Evolutionary conservation across 305 asterid genomes (phyloP), one percentile per base, ranked within the genome.

Genomic region (Fraxinus sp.): DNA sequence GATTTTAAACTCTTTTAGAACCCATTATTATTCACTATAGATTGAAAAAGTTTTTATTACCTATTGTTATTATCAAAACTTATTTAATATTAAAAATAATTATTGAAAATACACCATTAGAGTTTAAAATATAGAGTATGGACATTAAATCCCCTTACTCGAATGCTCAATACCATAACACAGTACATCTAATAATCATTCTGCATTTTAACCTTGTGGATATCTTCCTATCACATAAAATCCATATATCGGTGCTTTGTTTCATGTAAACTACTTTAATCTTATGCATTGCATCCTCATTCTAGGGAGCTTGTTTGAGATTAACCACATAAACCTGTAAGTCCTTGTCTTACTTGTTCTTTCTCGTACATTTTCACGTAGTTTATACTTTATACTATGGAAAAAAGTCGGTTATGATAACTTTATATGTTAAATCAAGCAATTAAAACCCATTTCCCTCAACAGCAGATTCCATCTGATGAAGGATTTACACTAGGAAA

Each of bases 401-500:
- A 28, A 35, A 77, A 22, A 46, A 28, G 9, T 44, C 13, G 30
- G 71, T 28, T 1, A 13, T 13, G 13, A 14, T 46, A 49, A 20
- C 64, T 75, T 75, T 30, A 24, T 30, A 75, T 20, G 24, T 75
- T 64, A 75, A 75, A 52, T 41, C 20, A 30, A 24, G 70, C 39
- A 46, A 41, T 26, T 26, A 57, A 64, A 26, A 9, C 30, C 33
- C n/a, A 64, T 64, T 24, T 64, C 30, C 5, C 7, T 64, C n/a
- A 32, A 55, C 28, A 71, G 14, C 20, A 24, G 28, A 6, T 74
- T 62, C 46, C 71, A 78, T 32, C 66, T 46, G 41, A 71, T 24
- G 83, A 77, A 75, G 4, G 16, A 81, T 81, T 80, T 14, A 80
- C 10, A 78, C 8, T 41, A 41, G 39, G 78, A 80, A 77, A 59